Evolutionary conservation across 2,329 filamentous ascomycete species (phyloP).

Genomic region (Botrytis elliptica): DNA sequence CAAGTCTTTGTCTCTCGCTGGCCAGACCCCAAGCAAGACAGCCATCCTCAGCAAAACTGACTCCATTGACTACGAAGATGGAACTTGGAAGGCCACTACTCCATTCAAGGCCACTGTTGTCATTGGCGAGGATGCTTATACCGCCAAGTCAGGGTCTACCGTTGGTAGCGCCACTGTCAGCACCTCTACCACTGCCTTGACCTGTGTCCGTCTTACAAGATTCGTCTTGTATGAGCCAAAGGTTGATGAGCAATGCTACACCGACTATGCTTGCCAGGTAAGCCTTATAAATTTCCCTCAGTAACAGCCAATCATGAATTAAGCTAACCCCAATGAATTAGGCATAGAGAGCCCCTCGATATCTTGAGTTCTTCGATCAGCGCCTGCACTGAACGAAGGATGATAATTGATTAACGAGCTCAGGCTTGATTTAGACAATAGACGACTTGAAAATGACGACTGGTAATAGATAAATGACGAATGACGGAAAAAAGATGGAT

Average conservation of each 20-base stretch:
- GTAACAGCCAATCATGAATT: not conserved
- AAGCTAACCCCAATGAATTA: constrained; percentile 15
- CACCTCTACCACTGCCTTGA: constrained; percentile 1
- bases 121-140: constrained; percentile 10
- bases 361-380: not conserved
- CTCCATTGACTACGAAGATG: constrained; percentile 21
- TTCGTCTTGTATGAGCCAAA: constrained; percentile 20
- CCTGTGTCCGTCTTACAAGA: constrained; percentile 12
- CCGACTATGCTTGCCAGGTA: constrained; percentile 19
- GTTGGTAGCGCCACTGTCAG: constrained; percentile 8
- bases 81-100: constrained; percentile 8
- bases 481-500: not conserved
- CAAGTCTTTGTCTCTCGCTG: not conserved
- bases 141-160: not conserved
- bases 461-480: not conserved
- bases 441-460: not conserved
- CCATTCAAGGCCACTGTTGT: constrained; percentile 4
- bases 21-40: constrained; percentile 1
- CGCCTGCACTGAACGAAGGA: not conserved
- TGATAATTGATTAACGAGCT: constrained; percentile 1
- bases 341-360: not conserved
- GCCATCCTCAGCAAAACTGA: not conserved
- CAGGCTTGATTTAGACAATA: not conserved
- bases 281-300: not conserved
- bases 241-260: constrained; percentile 13